Conservation (phyloP, 83 land plant species). For the Picea abies region DNA sequence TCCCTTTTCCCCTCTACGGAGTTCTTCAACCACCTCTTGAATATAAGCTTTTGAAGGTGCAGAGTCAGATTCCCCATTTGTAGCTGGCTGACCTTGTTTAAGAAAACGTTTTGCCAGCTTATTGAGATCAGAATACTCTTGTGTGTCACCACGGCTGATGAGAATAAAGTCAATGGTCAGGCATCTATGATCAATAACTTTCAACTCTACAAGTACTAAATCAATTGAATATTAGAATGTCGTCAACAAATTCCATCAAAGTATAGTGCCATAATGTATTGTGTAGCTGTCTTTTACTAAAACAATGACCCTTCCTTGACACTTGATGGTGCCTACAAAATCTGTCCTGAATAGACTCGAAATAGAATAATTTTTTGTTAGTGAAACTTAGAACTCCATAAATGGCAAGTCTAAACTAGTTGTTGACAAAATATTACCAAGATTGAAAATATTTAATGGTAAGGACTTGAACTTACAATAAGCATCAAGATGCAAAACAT, state of each 20-base stretch:
- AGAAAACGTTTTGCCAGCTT: conserved; percentile 90
- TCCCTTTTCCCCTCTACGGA: conserved; percentile 81
- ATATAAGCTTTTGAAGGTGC: conserved; percentile 81
- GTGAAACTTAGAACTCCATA: too few species aligned
- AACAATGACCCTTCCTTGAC: background rate
- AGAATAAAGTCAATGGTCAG: conserved; percentile 13
- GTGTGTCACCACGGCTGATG: conserved; percentile 93
- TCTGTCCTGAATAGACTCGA: background rate
- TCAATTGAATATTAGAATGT: background rate
- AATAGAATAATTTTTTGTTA: too few species aligned
- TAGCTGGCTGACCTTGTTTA: conserved; percentile 41
- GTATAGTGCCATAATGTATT: background rate
- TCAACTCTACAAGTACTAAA: background rate
- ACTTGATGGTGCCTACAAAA: conserved; percentile 1
- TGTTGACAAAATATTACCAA: too few species aligned
- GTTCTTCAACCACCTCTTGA: conserved; percentile 86
- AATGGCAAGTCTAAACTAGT: too few species aligned
- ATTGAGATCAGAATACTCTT: conserved; percentile 83
- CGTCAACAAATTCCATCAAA: background rate
- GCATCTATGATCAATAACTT: background rate
- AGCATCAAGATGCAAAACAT: too few species aligned
- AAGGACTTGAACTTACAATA: too few species aligned
- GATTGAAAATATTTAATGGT: too few species aligned
- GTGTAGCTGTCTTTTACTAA: background rate
- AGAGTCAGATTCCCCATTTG: conserved; percentile 41